Evolutionary conservation across 495 filamentous ascomycete species (phyloP), one percentile per base, ranked within the genome.

Genomic region (Coniosporium apollinis): DNA sequence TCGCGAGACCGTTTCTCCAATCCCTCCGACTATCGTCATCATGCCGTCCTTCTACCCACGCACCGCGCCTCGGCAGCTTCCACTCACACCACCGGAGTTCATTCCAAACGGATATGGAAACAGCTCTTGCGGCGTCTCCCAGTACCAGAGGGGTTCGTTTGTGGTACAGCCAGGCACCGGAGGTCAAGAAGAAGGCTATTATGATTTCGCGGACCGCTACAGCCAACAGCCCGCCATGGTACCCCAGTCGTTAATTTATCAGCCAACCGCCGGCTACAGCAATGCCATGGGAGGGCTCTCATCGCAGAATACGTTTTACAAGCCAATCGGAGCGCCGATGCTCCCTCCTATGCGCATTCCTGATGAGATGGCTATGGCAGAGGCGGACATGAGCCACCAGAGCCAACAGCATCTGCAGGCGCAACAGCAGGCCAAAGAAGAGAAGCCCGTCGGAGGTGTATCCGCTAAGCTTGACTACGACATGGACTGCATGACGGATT

Each of bases 401-500:
- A 53, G 49, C 19, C 42, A 45, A 42, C 32, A 22, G 40, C 39
- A 14, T 35, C 20, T 22, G 35, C 45, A 39, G 26, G 35, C 34
- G 32, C 25, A 37, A 13, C 43, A 35, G 34, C 41, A 32, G n/a
- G 28, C 44, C 5, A 59, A 59, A 38, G 57, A 55, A 17, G 57
- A 59, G 37, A 61, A 58, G 38, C 38, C 54, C 22, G 47, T 49
- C 26, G 89, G 89, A 61, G 89, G 89, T 46, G 91, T 99, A 25
- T 86, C 89, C 48, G 82, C 82, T 37, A 78, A 91, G 57, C 71
- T 99, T 55, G 91, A 99, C 64, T 99, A 99, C 58, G 89, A 96
- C 55, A 89, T 96, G 74, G 85, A 94, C 45, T 67, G 82, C 55
- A 99, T 96, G 85, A 80, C 85, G 37, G 86, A 94, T 51, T 99